Percentiles rank a stretch among this genome's conserved stretches.
phyloP scores from a whole-genome alignment of 2,329 filamentous ascomycete species.

The Grosmannia serpens region DNA sequence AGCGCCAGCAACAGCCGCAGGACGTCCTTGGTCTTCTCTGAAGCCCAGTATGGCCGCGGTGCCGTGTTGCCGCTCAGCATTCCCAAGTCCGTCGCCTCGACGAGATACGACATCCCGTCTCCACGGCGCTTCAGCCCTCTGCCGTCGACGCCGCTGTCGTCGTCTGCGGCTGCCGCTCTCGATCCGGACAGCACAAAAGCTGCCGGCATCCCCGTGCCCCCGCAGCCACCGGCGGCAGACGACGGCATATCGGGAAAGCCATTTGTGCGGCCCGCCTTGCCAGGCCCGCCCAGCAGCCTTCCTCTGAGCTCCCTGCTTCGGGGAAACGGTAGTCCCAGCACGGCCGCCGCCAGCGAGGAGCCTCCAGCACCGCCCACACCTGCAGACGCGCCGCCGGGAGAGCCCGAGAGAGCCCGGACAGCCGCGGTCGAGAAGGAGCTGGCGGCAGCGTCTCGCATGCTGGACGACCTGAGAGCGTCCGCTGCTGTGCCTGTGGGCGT shows the following conservation, averaged over 20 bases:
- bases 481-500: slow-evolving; percentile 71
- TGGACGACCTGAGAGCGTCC: slow-evolving; percentile 6
- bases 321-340: not conserved
- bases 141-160: not conserved
- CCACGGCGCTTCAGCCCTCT: not conserved
- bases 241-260: slow-evolving; percentile 45
- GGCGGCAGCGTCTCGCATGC: not conserved
- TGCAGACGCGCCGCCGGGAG: not conserved
- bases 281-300: slow-evolving; percentile 18
- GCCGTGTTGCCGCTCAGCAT: not conserved
- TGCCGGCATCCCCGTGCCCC: not conserved
- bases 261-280: slow-evolving; percentile 34
- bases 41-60: not conserved
- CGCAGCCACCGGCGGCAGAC: slow-evolving; percentile 21
- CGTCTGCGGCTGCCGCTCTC: not conserved
- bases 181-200: not conserved
- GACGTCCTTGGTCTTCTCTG: not conserved
- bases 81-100: not conserved
- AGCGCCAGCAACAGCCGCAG: not conserved
- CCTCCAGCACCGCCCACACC: not conserved
- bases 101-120: not conserved
- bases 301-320: slow-evolving; percentile 17
- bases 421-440: not conserved
- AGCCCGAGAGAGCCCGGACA: not conserved
- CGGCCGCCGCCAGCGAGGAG: not conserved